Evolutionary conservation across 352 stramenopile species (phyloP).

Genomic region (Phytophthora quininea): DNA sequence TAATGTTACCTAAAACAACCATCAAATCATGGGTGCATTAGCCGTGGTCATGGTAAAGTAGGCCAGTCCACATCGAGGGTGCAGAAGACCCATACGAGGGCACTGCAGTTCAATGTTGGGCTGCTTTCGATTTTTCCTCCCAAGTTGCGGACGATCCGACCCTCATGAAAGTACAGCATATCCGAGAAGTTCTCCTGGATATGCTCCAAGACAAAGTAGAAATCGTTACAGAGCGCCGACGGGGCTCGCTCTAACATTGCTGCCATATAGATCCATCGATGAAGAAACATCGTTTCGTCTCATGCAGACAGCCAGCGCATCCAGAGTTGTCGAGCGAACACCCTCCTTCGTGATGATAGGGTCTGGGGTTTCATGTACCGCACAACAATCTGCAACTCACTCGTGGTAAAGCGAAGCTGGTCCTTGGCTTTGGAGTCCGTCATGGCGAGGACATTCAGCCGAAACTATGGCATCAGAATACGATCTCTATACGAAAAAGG

Average conservation of each 20-base stretch:
- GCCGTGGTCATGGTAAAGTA: no score
- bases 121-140: not conserved
- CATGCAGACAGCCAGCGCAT: conserved; percentile 3
- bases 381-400: not conserved
- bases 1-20: no score
- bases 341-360: conserved; percentile 1
- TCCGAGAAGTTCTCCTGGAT: not conserved
- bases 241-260: not conserved
- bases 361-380: not conserved
- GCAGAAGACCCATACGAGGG: no score
- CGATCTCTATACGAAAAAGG: conserved; percentile 2
- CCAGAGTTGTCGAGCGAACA: not conserved
- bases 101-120: no score
- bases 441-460: conserved; percentile 5
- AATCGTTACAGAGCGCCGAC: not conserved
- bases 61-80: no score
- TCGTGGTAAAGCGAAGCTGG: conserved; percentile 11
- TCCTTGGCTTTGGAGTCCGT: conserved; percentile 7
- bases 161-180: not conserved
- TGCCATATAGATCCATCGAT: not conserved
- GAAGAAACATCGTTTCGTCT: not conserved
- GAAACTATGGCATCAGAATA: conserved; percentile 8
- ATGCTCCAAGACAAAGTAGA: not conserved
- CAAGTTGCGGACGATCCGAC: not conserved
- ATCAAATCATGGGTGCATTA: no score